Conservation (phyloP, 2,329 filamentous ascomycete genomes). For the Leptodontidium sp. region DNA sequence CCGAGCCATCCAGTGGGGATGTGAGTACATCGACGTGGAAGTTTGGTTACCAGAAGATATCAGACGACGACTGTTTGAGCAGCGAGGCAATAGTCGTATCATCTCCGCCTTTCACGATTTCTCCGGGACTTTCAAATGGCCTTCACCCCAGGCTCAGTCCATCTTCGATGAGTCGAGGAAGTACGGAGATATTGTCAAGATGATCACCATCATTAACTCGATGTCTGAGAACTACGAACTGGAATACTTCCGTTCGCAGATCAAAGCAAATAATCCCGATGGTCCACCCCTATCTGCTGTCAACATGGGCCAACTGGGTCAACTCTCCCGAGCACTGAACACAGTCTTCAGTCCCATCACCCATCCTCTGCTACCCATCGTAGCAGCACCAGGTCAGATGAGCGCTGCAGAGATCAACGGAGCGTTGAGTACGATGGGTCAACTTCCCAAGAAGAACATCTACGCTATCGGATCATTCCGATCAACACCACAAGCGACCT, state of each 20-base stretch:
- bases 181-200: slow-evolving; percentile 88
- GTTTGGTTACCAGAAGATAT: slow-evolving; percentile 85
- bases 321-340: slow-evolving; percentile 84
- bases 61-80: slow-evolving; percentile 70
- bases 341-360: slow-evolving; percentile 90
- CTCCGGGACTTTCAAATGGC: slow-evolving; percentile 85
- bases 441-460: slow-evolving; percentile 80
- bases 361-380: slow-evolving; percentile 82
- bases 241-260: slow-evolving; percentile 84
- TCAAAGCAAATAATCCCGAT: slow-evolving; percentile 73
- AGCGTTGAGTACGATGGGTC: slow-evolving; percentile 79
- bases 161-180: slow-evolving; percentile 76
- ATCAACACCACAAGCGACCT: slow-evolving; percentile 77
- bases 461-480: slow-evolving; percentile 81
- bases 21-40: slow-evolving; percentile 90
- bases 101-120: slow-evolving; percentile 95
- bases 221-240: slow-evolving; percentile 90
- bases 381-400: slow-evolving; percentile 85
- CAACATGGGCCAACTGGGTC: slow-evolving; percentile 88
- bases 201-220: slow-evolving; percentile 84
- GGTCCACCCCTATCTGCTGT: slow-evolving; percentile 81
- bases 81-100: slow-evolving; percentile 81
- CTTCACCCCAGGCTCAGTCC: slow-evolving; percentile 73
- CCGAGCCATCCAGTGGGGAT: slow-evolving; percentile 86
- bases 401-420: slow-evolving; percentile 87